Percentiles rank a stretch among this genome's conserved stretches.
Conservation (phyloP, 345 rosid species). For the Garcia nutans region DNA sequence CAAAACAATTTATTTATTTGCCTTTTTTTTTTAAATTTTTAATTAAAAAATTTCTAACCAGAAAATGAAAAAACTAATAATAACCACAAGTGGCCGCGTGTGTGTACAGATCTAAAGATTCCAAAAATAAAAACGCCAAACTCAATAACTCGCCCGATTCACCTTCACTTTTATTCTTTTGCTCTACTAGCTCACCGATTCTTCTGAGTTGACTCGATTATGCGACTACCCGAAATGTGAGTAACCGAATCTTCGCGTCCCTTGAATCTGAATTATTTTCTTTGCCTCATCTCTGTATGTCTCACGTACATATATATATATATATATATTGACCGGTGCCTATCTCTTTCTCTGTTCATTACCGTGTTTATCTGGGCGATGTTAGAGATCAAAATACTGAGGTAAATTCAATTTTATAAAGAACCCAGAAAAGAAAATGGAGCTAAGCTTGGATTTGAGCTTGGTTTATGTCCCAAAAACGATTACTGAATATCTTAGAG, state of each 20-base stretch:
- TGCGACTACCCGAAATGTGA: slow-evolving; percentile 37
- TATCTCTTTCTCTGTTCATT: slow-evolving; percentile 15
- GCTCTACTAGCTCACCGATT: slow-evolving; percentile 5
- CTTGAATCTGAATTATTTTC: slow-evolving; percentile 32
- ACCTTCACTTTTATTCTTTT: not conserved
- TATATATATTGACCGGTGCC: not conserved
- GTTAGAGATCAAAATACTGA: slow-evolving; percentile 6
- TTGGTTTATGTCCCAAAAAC: slow-evolving; percentile 47
- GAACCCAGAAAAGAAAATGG: slow-evolving; percentile 35
- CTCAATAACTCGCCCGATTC: slow-evolving; percentile 19
- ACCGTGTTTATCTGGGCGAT: slow-evolving; percentile 29
- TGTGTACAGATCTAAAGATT: slow-evolving; percentile 34
- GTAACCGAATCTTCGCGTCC: slow-evolving; percentile 45
- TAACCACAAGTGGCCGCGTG: slow-evolving; percentile 54
- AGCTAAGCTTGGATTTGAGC: slow-evolving; percentile 60
- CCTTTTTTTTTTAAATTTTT: not conserved
- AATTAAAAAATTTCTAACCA: not conserved
- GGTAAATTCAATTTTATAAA: not conserved
- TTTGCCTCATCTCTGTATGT: not conserved
- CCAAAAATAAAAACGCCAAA: not conserved
- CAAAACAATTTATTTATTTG: not conserved
- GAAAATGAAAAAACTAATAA: not conserved
- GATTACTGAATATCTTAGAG: slow-evolving; percentile 44
- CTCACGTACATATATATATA: slow-evolving; percentile 10
- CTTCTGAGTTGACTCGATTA: slow-evolving; percentile 26